Evolutionary conservation across 2,329 filamentous ascomycete genomes (phyloP).

Genomic region (Ophiocordyceps camponoti-floridani): DNA sequence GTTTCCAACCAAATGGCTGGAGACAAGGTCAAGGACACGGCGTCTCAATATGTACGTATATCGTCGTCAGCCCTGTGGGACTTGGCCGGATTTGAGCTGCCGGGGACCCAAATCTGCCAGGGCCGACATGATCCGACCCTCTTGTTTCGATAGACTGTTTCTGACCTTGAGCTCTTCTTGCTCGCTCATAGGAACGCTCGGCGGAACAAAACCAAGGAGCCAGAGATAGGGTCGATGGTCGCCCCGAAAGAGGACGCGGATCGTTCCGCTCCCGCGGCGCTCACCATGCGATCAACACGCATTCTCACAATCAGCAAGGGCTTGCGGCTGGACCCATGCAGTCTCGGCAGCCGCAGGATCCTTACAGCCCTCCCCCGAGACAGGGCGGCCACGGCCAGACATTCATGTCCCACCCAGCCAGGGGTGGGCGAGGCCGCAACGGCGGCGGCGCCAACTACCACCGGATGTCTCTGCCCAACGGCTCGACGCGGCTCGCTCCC

Average conservation of each 20-base stretch:
- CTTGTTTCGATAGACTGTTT: not conserved
- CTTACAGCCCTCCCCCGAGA: constrained; percentile 26
- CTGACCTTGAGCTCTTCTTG: not conserved
- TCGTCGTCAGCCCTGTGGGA: constrained; percentile 1
- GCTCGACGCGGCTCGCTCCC: constrained; percentile 15
- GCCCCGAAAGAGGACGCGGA: constrained; percentile 23
- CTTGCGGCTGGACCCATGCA: constrained; percentile 15
- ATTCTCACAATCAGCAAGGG: constrained; percentile 16
- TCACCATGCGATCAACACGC: constrained; percentile 18
- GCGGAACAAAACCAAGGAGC: constrained; percentile 8
- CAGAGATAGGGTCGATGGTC: constrained; percentile 17
- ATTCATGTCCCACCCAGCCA: constrained; percentile 14
- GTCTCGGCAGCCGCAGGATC: constrained; percentile 16
- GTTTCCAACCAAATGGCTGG: constrained; percentile 11
- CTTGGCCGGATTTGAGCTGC: not conserved
- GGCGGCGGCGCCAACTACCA: constrained; percentile 15
- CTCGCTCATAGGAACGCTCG: not conserved
- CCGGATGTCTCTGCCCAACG: constrained; percentile 21
- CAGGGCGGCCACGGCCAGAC: constrained; percentile 19
- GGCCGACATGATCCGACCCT: not conserved
- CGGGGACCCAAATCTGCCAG: not conserved
- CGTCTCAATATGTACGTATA: constrained; percentile 19
- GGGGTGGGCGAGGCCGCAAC: constrained; percentile 17
- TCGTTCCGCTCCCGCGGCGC: constrained; percentile 26
- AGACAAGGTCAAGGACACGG: constrained; percentile 24